These are phyloP conservation scores for Ceratobasidium sp. DNA, from an alignment of 1,284 basidiomycete species.

Conservation along the genomic window DNA sequence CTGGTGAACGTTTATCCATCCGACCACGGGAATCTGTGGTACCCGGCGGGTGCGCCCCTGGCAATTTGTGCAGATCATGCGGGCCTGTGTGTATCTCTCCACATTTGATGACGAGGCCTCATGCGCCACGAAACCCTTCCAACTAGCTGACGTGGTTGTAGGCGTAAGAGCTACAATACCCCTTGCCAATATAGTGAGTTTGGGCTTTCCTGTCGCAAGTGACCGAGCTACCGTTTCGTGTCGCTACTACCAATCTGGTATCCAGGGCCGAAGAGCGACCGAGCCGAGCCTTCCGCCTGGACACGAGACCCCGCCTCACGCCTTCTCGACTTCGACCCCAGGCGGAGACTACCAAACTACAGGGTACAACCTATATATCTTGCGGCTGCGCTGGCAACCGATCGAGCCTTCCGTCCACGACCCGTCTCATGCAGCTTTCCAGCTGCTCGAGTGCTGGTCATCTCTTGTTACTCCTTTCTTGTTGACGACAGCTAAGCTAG, in stretches of 20 bases:
- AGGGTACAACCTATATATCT: slow-evolving; percentile 10
- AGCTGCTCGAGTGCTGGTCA: slow-evolving; percentile 18
- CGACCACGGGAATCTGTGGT: background rate
- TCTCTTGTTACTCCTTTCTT: background rate
- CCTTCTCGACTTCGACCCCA: slow-evolving; percentile 18
- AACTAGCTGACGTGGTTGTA: background rate
- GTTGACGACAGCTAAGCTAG: slow-evolving; percentile 20
- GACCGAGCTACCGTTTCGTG: background rate
- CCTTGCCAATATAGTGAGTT: background rate
- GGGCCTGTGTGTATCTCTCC: background rate
- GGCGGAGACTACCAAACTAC: background rate
- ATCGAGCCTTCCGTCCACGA: slow-evolving; percentile 7
- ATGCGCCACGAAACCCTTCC: background rate
- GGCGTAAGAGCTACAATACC: background rate
- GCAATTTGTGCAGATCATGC: background rate
- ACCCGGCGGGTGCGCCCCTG: background rate
- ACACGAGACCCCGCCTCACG: slow-evolving; percentile 24
- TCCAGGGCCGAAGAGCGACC: slow-evolving; percentile 30
- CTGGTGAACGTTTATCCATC: background rate
- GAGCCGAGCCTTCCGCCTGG: slow-evolving; percentile 2
- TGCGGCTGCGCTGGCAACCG: slow-evolving; percentile 25
- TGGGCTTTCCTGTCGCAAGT: background rate
- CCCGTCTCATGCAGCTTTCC: slow-evolving; percentile 23
- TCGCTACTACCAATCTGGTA: background rate
- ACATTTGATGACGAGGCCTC: background rate